Evolutionary conservation across 495 filamentous ascomycete species (phyloP).

Genomic region (Neurospora sublineolata): DNA sequence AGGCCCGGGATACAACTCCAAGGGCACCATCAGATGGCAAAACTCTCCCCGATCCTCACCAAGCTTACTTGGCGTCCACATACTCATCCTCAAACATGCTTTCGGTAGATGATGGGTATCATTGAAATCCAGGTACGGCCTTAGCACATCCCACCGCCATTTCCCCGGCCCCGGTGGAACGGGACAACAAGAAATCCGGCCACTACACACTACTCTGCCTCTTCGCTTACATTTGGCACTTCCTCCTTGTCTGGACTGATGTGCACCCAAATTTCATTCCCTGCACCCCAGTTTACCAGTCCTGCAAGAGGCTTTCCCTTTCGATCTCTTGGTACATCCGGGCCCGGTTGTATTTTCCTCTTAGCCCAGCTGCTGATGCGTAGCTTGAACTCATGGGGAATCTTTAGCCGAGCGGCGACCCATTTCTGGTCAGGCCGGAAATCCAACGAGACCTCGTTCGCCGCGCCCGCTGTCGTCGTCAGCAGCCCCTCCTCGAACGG

Average conservation of each 20-base stretch:
- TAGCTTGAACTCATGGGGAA: slow-evolving; percentile 35
- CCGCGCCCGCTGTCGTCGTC: slow-evolving; percentile 12
- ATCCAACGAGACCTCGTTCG: slow-evolving; percentile 27
- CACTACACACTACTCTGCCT: not conserved
- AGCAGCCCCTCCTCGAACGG: slow-evolving; percentile 31
- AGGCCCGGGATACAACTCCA: slow-evolving; percentile 5
- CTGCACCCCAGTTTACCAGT: slow-evolving; percentile 23
- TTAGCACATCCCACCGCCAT: not conserved
- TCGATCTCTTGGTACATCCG: slow-evolving; percentile 10
- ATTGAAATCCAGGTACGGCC: not conserved
- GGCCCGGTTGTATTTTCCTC: slow-evolving; percentile 12
- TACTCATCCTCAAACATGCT: not conserved
- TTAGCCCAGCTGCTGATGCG: slow-evolving; percentile 23
- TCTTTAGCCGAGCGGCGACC: slow-evolving; percentile 34
- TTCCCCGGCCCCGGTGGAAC: not conserved
- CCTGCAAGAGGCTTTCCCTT: slow-evolving; percentile 17
- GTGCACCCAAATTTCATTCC: slow-evolving; percentile 41
- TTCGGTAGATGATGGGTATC: not conserved
- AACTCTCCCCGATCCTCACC: not conserved
- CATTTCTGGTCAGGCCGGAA: slow-evolving; percentile 35
- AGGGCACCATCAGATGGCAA: not conserved
- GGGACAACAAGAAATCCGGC: not conserved
- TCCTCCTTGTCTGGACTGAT: slow-evolving; percentile 25
- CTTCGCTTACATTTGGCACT: slow-evolving; percentile 3
- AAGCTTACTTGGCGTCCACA: not conserved